Conservation (phyloP, 371 early-diverging fungal species). For the Mucor irregularis region DNA sequence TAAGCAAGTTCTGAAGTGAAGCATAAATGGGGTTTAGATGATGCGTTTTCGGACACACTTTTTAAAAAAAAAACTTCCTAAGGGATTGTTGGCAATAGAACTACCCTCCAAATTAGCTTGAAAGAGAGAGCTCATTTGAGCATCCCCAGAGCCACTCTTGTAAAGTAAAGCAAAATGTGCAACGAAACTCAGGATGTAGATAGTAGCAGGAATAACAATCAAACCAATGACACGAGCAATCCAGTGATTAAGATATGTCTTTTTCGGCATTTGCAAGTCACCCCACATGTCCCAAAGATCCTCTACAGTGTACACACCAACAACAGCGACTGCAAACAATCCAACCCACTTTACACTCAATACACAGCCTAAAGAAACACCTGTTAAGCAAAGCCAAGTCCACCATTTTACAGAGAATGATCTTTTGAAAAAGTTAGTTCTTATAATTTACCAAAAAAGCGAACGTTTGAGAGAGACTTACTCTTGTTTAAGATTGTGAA, state of each 20-base stretch:
- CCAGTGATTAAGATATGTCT: constrained; percentile 77
- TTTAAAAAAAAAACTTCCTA: constrained; percentile 44
- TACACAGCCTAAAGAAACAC: constrained; percentile 90
- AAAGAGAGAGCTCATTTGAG: constrained; percentile 98
- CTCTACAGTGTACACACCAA: constrained; percentile 94
- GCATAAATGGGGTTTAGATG: too few relatives aligned
- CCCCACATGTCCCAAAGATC: constrained; percentile 95
- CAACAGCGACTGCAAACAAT: constrained; percentile 91
- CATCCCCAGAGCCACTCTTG: constrained; percentile 93
- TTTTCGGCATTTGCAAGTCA: constrained; percentile 75
- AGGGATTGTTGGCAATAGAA: constrained; percentile 81
- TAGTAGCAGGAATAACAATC: constrained; percentile 82
- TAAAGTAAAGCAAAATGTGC: constrained; percentile 93
- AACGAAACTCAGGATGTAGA: constrained; percentile 91
- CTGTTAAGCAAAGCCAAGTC: constrained; percentile 86
- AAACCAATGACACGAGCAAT: constrained; percentile 76
- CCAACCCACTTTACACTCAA: constrained; percentile 99
- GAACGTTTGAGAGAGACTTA: constrained; percentile 42
- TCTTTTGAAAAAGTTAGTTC: constrained; percentile 26
- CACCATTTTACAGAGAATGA: constrained; percentile 88
- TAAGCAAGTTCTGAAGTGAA: constrained; percentile 85
- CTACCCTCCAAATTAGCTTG: constrained; percentile 93
- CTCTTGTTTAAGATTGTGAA: constrained; percentile 74
- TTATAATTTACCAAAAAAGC: too few relatives aligned
- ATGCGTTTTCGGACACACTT: too few relatives aligned